Base-by-base conservation (phyloP, 1,284 basidiomycete species). In the Cutaneotrichosporon cyanovorans region DNA sequence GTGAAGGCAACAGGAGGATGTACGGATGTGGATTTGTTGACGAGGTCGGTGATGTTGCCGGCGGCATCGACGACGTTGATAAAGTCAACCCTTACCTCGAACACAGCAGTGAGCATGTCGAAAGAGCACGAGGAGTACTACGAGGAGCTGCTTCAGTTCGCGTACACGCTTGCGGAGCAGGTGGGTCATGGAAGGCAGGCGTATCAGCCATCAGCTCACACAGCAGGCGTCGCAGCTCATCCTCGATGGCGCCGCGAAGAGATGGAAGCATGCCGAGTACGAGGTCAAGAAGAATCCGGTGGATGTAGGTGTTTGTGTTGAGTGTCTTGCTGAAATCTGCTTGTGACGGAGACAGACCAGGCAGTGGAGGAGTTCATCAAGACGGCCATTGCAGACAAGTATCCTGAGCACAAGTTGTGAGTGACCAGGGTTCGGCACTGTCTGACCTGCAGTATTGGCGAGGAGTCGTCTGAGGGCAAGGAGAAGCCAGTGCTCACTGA, bases 291-390 rank as follows among this genome's bases (percentile, higher is more conserved):
- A 62, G 57, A 67, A 64, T 33, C 57, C 65, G 10, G 60, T 89
- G 20, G 88, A 91, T 71, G 66, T 72, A 45, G 49, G 63, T 33
- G 4, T 19, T 3, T 3, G n/a, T 14, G 14, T 6, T 9, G 15
- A 18, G 9, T 19, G 3, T 0, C 12, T 11, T 18, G 19, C 31
- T 49, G 32, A 41, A 14, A 11, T 12, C 55, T 76, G 66, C 76
- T 96, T 22, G 92, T 97, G 10, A 97, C 92, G 0, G 86, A 95
- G 72, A 93, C 88, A 58, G 92, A 98, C 69, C 84, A 92, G 48
- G 82, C 78, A 20, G 90, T 95, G 7, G 92, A 96, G 69, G 82
- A 87, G 55, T 75, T 92, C 45, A 87, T 96, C 43, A 83, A 82
- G 68, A 63, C 75, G 36, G 79, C 82, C 60, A 81, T 96, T 44